Evolutionary conservation across 768 basidiomycete species (phyloP), one percentile per base, ranked within the genome.

Genomic region (Pisolithus tinctorius): DNA sequence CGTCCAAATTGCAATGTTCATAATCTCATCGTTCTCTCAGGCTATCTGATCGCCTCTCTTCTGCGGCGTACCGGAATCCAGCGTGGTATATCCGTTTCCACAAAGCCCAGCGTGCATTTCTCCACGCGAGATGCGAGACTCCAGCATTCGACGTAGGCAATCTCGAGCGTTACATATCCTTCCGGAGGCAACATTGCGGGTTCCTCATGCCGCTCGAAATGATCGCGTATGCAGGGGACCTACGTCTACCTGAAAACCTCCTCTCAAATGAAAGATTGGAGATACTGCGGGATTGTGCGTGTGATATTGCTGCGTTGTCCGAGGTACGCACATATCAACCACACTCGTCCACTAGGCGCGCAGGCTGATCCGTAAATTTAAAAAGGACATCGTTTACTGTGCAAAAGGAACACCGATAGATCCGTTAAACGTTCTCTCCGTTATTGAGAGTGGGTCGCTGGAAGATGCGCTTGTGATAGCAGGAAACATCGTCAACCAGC

Each of bases 361-460:
- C 55, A 27, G 36, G 4, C 8, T 26, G 34, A 13, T 44, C 37
- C 6, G 5, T 26, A 4, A 2, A 13, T 6, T 11, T 47, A 46
- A 20, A 41, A 55, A 86, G 84, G 85, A 86, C 56, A 71, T 85
- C 5, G 68, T 77, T 1, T 74, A 81, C 1, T 85, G 75, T 60
- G 62, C 62, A 4, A 80, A 79, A 57, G 65, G 68, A 14, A 68
- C 75, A 29, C 75, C 62, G 27, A 58, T 40, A 39, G 67, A 60
- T 43, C 57, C 60, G 25, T 69, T 73, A 27, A 84, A 81, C 50
- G 60, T 83, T 34, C 70, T 86, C 40, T 64, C 71, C 4, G 60
- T 83, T 30, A 67, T 84, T 17, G 77, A 75, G 69, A 52, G 57
- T 23, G 65, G 76, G 20, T 71, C 78, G 0, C 52, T 80, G 2